These are phyloP conservation scores for Kluyveromyces siamensis DNA, from an alignment of 805 yeast genomes.

Conservation along the genomic window DNA sequence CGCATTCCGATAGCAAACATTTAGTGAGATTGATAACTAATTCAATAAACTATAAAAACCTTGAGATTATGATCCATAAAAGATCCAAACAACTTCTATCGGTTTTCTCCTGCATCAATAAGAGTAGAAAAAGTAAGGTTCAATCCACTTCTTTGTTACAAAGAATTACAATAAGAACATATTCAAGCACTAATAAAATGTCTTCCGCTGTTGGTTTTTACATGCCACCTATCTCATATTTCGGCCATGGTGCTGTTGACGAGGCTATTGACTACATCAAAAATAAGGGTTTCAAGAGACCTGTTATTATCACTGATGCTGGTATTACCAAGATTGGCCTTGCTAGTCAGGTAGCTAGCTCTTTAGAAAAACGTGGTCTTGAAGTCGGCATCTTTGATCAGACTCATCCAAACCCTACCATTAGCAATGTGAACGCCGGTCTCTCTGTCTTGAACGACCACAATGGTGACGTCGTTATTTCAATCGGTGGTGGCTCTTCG, in stretches of 20 bases:
- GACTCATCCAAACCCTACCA: conserved; percentile 19
- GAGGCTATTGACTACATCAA: conserved; percentile 12
- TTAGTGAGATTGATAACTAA: too few species aligned
- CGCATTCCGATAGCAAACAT: too few species aligned
- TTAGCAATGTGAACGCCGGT: conserved; percentile 12
- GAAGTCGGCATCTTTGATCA: conserved; percentile 14
- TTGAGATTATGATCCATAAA: too few species aligned
- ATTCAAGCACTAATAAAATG: not conserved
- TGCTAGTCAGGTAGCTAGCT: conserved; percentile 16
- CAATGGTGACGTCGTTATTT: conserved; percentile 31
- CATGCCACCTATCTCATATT: conserved; percentile 15
- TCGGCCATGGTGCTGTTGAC: conserved; percentile 18
- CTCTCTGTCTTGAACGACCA: conserved; percentile 10
- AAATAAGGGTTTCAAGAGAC: conserved; percentile 10
- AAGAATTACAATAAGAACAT: not conserved
- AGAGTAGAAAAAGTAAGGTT: too few species aligned
- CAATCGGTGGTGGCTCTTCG: conserved; percentile 41
- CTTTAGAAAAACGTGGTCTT: conserved; percentile 13
- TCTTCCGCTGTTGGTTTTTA: conserved; percentile 15
- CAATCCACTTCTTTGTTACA: not conserved
- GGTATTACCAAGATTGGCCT: conserved; percentile 25
- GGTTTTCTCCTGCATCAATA: too few species aligned
- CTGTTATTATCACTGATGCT: conserved; percentile 22
- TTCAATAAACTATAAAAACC: too few species aligned
- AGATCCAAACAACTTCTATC: too few species aligned